phyloP scores from a whole-genome alignment of 768 basidiomycete genomes.

The Termitomyces sp. region DNA sequence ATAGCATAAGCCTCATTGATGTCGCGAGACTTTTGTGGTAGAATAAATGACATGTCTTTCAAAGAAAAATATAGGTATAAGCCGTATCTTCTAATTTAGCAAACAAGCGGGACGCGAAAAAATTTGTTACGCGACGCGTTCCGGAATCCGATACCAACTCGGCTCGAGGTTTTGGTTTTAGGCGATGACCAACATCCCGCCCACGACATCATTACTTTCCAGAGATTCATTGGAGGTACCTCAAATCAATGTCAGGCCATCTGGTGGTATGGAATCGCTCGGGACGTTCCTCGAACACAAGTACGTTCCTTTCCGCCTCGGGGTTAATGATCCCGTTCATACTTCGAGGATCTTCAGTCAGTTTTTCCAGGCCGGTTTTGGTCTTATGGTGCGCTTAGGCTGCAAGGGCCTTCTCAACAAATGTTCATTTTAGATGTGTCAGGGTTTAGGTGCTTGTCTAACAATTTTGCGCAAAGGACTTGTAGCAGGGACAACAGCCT shows the following conservation, averaged over 20 bases:
- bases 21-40: conserved; percentile 4
- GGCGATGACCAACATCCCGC: neutral
- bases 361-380: conserved; percentile 97
- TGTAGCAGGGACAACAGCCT: conserved; percentile 62
- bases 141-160: neutral
- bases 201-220: neutral
- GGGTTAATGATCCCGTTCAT: neutral
- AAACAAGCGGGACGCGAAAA: conserved; percentile 15
- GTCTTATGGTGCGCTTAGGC: conserved; percentile 70
- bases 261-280: conserved; percentile 26
- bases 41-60: conserved; percentile 7
- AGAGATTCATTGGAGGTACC: conserved; percentile 6
- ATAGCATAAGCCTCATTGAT: conserved; percentile 28
- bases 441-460: conserved; percentile 90
- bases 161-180: neutral
- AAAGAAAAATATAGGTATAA: neutral
- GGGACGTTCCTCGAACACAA: conserved; percentile 51
- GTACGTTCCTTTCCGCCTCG: conserved; percentile 35
- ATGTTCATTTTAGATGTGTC: neutral
- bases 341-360: conserved; percentile 52
- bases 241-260: conserved; percentile 9
- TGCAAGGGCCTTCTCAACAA: neutral
- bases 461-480: conserved; percentile 68
- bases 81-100: conserved; percentile 3
- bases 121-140: conserved; percentile 20